These are phyloP conservation scores for Pythium angustatum DNA, from an alignment of 352 stramenopile genomes.

Conservation along the genomic window DNA sequence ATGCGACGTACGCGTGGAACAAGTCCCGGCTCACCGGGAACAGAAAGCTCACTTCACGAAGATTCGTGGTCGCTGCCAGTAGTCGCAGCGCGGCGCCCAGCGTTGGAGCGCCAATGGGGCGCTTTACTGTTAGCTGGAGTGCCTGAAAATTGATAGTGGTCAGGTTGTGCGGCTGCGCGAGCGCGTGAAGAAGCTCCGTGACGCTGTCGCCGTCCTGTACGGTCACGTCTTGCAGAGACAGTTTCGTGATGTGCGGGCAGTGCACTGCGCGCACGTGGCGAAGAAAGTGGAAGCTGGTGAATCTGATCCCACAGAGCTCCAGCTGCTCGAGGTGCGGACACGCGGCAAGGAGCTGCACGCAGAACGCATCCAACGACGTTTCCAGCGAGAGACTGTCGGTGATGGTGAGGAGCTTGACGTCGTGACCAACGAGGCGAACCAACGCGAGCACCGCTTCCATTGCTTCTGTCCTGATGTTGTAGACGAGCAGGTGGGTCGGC, in stretches of 20 bases:
- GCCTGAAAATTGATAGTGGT: background rate
- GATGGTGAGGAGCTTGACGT: slow-evolving; percentile 1
- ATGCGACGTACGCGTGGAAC: background rate
- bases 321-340: background rate
- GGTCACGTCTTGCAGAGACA: background rate
- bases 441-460: background rate
- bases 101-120: background rate
- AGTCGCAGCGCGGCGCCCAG: background rate
- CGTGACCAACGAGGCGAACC: background rate
- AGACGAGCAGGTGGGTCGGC: background rate
- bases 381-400: background rate
- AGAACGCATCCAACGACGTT: background rate
- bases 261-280: background rate
- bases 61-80: background rate
- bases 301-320: background rate
- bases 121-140: background rate
- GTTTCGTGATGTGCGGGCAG: background rate
- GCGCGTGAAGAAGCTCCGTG: background rate
- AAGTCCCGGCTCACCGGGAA: background rate
- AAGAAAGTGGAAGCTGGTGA: background rate
- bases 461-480: too few relatives aligned
- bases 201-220: background rate
- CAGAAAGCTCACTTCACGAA: background rate
- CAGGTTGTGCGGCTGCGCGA: background rate
- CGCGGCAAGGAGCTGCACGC: background rate